These are phyloP conservation scores for Tulasnella calospora DNA, from an alignment of 768 basidiomycete genomes.

Conservation along the genomic window DNA sequence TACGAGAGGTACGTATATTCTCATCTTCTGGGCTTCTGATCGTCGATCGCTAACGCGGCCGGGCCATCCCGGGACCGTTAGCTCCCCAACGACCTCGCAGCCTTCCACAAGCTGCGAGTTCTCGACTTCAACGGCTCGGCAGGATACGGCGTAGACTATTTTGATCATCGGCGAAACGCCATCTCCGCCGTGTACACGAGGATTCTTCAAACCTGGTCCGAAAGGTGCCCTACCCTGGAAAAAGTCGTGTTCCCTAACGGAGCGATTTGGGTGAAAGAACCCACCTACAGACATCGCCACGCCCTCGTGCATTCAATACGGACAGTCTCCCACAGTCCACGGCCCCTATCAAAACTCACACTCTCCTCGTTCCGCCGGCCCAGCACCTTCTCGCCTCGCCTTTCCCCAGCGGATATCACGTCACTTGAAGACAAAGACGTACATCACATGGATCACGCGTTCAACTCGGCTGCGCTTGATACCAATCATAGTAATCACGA, in stretches of 20 bases:
- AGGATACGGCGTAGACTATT: neutral
- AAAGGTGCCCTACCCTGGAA: neutral
- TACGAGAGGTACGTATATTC: neutral
- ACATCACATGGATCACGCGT: neutral
- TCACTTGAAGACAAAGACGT: neutral
- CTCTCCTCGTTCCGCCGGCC: neutral
- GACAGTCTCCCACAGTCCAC: neutral
- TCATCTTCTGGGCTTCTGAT: neutral
- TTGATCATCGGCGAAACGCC: neutral
- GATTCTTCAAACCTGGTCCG: neutral
- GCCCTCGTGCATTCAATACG: no score
- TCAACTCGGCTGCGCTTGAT: no score
- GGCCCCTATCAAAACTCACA: neutral
- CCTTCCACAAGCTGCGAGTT: neutral
- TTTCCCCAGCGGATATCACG: neutral
- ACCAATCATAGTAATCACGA: neutral
- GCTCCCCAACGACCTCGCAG: neutral
- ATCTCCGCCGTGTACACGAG: neutral
- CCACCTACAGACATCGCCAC: neutral
- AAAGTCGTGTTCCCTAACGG: neutral
- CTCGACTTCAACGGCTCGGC: constrained; percentile 2
- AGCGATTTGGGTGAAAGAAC: neutral
- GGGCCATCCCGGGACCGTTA: neutral
- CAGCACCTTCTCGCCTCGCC: neutral
- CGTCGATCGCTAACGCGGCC: neutral